These are phyloP conservation scores for Bremia lactucae DNA, from an alignment of 352 stramenopile genomes.

Conservation along the genomic window DNA sequence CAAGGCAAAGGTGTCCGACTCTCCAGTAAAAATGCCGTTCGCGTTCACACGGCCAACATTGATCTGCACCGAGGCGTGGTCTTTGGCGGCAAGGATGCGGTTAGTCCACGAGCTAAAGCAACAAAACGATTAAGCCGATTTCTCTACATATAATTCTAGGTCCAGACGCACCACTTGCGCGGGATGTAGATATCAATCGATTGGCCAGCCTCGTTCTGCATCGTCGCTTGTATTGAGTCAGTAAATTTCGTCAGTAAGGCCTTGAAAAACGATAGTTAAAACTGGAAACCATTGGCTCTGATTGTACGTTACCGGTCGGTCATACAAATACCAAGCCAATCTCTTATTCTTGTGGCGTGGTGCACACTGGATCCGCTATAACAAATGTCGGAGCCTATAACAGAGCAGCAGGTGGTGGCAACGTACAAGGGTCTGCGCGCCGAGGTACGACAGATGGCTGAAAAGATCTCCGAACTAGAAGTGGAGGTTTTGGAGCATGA, in stretches of 20 bases:
- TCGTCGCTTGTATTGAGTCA: slow-evolving; percentile 67
- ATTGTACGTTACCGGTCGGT: slow-evolving; percentile 72
- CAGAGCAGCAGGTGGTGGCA: slow-evolving; percentile 77
- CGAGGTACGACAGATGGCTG: slow-evolving; percentile 70
- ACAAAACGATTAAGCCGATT: too few species aligned
- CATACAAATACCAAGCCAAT: slow-evolving; percentile 35
- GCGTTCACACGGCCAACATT: slow-evolving; percentile 96
- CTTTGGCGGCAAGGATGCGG: slow-evolving; percentile 95
- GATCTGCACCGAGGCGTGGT: slow-evolving; percentile 96
- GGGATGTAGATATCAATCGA: slow-evolving; percentile 98
- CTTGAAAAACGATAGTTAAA: slow-evolving; percentile 1
- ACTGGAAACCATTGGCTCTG: slow-evolving; percentile 66
- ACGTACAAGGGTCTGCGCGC: slow-evolving; percentile 82
- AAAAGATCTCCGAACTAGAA: slow-evolving; percentile 82
- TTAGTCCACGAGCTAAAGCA: slow-evolving; percentile 96
- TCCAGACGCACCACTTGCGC: slow-evolving; percentile 90
- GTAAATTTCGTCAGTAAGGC: slow-evolving; percentile 42
- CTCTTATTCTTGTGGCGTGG: slow-evolving; percentile 3
- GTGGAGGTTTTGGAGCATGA: slow-evolving; percentile 78
- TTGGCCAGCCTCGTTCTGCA: slow-evolving; percentile 96
- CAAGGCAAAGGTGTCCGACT: slow-evolving; percentile 91
- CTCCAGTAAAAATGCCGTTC: slow-evolving; percentile 93
- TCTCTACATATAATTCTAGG: too few species aligned
- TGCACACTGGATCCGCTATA: slow-evolving; percentile 1
- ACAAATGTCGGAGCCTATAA: slow-evolving; percentile 50